Conservation (phyloP, 306 rosid species). For the Vicia villosa region DNA sequence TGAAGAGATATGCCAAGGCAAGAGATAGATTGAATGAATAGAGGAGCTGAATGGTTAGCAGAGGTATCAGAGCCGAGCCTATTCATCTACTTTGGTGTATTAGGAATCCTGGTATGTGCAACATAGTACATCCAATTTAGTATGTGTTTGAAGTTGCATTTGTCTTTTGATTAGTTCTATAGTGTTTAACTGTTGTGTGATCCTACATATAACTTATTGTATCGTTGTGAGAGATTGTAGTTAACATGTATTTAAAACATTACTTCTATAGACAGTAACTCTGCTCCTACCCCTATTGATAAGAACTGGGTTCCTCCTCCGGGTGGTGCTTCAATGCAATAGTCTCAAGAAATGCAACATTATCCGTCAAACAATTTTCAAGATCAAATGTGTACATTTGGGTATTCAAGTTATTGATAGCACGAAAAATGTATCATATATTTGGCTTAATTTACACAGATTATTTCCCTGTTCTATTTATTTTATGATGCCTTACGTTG, state of each 20-base stretch:
- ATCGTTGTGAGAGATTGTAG: constrained; percentile 8
- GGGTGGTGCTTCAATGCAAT: constrained; percentile 31
- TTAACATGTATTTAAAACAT: constrained; percentile 91
- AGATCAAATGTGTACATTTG: constrained; percentile 43
- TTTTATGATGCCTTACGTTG: too few species aligned
- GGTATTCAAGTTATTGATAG: constrained; percentile 44
- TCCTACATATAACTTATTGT: not conserved
- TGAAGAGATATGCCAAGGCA: constrained; percentile 70
- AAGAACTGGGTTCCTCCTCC: constrained; percentile 64
- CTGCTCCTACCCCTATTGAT: constrained; percentile 42
- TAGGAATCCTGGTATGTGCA: constrained; percentile 87
- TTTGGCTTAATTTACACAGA: too few species aligned
- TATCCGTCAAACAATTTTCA: constrained; percentile 22
- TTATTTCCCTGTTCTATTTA: too few species aligned
- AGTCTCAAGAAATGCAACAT: constrained; percentile 43
- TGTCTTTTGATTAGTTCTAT: not conserved
- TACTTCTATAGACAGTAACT: constrained; percentile 60
- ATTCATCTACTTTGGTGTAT: constrained; percentile 92
- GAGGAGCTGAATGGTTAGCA: constrained; percentile 72
- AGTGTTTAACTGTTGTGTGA: not conserved
- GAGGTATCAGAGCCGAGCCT: constrained; percentile 85
- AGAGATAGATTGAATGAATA: constrained; percentile 83
- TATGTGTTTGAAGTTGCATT: constrained; percentile 1
- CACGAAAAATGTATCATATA: too few species aligned
- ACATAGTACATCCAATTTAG: constrained; percentile 42